phyloP scores from a whole-genome alignment of 2,329 filamentous ascomycete genomes.

The Xylaria sp. region DNA sequence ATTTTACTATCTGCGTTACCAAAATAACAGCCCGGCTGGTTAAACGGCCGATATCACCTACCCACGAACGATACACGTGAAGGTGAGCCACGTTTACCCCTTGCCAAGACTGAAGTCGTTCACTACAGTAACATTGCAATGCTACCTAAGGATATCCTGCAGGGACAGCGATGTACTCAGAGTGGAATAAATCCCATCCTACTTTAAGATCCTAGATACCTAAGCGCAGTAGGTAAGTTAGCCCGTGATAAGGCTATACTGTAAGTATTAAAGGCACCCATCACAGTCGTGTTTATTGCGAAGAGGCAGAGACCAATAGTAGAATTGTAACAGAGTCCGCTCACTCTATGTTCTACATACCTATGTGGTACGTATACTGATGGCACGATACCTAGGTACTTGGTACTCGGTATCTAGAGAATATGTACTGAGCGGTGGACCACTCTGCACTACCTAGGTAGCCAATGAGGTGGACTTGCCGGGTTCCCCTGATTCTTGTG shows the following conservation, averaged over 20 bases:
- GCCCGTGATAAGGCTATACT: too few species aligned
- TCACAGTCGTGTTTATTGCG: too few species aligned
- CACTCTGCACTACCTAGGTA: neutral
- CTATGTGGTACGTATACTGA: too few species aligned
- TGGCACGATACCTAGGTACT: too few species aligned
- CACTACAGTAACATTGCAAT: neutral
- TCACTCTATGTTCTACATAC: too few species aligned
- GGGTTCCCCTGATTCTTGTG: conserved; percentile 27
- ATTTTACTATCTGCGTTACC: too few species aligned
- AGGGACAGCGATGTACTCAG: neutral
- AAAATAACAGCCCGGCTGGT: neutral
- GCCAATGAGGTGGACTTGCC: conserved; percentile 1
- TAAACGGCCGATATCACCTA: neutral
- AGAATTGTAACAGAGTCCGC: too few species aligned
- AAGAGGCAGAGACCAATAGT: too few species aligned
- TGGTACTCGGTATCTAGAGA: neutral
- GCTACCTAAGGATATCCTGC: neutral
- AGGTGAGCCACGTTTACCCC: conserved; percentile 5
- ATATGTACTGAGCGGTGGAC: neutral
- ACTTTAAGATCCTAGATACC: neutral
- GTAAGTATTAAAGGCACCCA: too few species aligned
- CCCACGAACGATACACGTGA: neutral
- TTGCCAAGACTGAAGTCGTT: neutral
- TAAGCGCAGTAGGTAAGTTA: neutral
- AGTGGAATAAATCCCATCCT: neutral